These are phyloP conservation scores for Populus hybrid DNA, from an alignment of 441 rosid species.

Conservation along the genomic window DNA sequence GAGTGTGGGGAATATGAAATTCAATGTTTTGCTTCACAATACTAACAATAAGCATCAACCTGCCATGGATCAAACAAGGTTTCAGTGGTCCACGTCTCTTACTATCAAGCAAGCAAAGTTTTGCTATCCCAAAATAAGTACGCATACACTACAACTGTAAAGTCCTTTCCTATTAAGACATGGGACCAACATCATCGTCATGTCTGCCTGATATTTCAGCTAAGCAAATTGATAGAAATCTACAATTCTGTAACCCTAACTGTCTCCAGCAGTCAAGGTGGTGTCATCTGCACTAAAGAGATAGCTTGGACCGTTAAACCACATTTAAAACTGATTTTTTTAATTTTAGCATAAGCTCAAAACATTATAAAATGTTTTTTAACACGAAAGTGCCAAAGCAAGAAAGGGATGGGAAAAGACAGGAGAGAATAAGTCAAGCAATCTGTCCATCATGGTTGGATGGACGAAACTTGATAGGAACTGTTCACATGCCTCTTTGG, in stretches of 20 bases:
- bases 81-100: slow-evolving; percentile 17
- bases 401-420: slow-evolving; percentile 12
- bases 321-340: background rate
- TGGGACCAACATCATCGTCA: background rate
- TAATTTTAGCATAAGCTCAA: slow-evolving; percentile 2
- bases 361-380: background rate
- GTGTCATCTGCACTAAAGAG: background rate
- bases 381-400: background rate
- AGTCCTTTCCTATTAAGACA: background rate
- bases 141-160: slow-evolving; percentile 1
- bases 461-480: no score
- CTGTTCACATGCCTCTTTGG: slow-evolving; percentile 18
- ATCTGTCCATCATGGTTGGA: background rate
- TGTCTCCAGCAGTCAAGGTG: background rate
- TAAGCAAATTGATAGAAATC: background rate
- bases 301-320: background rate
- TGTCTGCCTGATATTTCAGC: background rate
- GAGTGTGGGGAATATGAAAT: background rate
- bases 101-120: slow-evolving; percentile 2
- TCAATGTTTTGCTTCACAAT: background rate
- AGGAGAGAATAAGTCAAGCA: slow-evolving; percentile 25
- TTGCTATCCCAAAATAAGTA: slow-evolving; percentile 3
- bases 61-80: slow-evolving; percentile 11
- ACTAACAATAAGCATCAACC: background rate
- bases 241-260: background rate